Conservation (phyloP, 2,329 filamentous ascomycete species). For the Coleophoma cylindrospora region DNA sequence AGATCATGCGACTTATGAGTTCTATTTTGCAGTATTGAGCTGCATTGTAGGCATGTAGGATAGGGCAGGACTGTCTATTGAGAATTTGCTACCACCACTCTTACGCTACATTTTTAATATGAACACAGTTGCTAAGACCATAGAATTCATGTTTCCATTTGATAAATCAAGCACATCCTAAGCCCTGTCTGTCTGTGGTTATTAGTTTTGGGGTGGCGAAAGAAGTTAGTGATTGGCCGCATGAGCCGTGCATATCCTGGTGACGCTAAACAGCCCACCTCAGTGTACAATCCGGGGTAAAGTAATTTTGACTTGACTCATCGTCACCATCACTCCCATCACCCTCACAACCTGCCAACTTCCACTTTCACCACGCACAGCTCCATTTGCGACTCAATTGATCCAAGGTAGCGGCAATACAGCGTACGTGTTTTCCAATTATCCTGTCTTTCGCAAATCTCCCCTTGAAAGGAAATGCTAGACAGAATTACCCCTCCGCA, state of each 20-base stretch:
- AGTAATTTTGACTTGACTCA: neutral
- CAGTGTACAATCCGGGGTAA: neutral
- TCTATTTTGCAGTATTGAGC: no score
- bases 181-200: no score
- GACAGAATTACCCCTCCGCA: neutral
- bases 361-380: neutral
- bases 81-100: no score
- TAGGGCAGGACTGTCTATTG: no score
- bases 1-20: no score
- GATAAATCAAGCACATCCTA: no score
- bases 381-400: neutral
- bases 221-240: neutral
- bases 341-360: neutral
- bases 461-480: neutral
- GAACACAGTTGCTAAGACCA: no score
- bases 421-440: neutral
- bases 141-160: no score
- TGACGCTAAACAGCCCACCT: conserved; percentile 1
- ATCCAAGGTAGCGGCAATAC: neutral
- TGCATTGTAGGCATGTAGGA: no score
- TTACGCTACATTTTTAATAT: no score
- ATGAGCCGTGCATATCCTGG: neutral
- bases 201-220: no score
- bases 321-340: neutral
- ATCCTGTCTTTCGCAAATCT: neutral